phyloP scores from a whole-genome alignment of 2,329 filamentous ascomycete species.

The Neopestalotiopsis clavispora region DNA sequence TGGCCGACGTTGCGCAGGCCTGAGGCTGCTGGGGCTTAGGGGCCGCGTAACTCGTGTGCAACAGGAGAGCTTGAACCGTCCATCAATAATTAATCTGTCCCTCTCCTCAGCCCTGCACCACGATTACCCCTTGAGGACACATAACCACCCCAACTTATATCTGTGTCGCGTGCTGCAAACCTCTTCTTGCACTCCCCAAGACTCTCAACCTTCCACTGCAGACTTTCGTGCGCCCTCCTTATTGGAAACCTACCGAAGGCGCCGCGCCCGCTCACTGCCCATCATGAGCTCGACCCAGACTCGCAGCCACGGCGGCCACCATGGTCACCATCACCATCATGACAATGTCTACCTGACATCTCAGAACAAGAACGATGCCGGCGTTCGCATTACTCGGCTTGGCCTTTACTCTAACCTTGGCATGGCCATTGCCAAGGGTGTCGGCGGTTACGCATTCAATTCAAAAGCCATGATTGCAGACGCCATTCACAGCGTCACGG shows the following conservation, averaged over 20 bases:
- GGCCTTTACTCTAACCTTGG: constrained; percentile 87
- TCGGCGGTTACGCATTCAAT: constrained; percentile 93
- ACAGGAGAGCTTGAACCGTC: constrained; percentile 9
- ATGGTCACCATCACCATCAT: constrained; percentile 79
- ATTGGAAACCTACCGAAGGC: constrained; percentile 20
- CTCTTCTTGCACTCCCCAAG: constrained; percentile 22
- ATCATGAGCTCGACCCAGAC: constrained; percentile 48
- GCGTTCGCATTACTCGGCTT: constrained; percentile 90
- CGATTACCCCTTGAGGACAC: constrained; percentile 21
- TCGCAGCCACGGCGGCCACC: constrained; percentile 56
- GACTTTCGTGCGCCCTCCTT: constrained; percentile 11
- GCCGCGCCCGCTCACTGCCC: constrained; percentile 26
- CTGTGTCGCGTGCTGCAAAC: constrained; percentile 20
- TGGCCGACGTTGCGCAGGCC: constrained; percentile 18
- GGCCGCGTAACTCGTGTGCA: constrained; percentile 17
- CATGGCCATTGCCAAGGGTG: constrained; percentile 93
- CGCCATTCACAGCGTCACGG: constrained; percentile 92
- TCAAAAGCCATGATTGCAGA: constrained; percentile 93
- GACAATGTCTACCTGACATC: constrained; percentile 85
- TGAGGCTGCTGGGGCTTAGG: constrained; percentile 16
- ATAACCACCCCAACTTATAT: constrained; percentile 14
- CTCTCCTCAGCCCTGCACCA: constrained; percentile 12
- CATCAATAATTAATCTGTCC: not conserved
- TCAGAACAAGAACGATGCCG: constrained; percentile 86
- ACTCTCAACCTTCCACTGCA: not conserved